Evolutionary conservation across 352 stramenopile genomes (phyloP).

Genomic region (Blastocystis sp.): DNA sequence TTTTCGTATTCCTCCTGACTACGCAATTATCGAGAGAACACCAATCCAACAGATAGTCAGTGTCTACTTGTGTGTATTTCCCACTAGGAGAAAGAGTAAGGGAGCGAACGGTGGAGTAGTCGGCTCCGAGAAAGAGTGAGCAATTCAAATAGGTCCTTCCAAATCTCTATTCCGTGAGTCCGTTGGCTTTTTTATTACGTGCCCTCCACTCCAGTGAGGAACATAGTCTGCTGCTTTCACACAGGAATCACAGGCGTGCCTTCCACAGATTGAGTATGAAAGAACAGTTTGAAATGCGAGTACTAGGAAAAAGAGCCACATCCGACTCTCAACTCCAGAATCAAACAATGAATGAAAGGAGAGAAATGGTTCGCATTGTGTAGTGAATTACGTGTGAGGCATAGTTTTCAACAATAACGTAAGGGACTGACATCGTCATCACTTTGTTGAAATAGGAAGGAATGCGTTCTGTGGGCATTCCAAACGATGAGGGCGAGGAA

Average conservation of each 20-base stretch:
- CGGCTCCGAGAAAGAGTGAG: slow-evolving; percentile 1
- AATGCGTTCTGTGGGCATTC: too few species aligned
- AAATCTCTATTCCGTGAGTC: not conserved
- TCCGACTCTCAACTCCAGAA: too few species aligned
- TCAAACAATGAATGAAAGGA: too few species aligned
- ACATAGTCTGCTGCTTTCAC: not conserved
- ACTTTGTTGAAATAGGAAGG: too few species aligned
- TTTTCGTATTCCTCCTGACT: slow-evolving; percentile 4
- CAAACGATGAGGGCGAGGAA: too few species aligned
- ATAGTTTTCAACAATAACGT: too few species aligned
- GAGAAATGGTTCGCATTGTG: too few species aligned
- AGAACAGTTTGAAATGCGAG: too few species aligned
- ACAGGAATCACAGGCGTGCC: slow-evolving; percentile 39
- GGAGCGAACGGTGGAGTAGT: slow-evolving; percentile 33
- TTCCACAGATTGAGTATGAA: slow-evolving; percentile 6
- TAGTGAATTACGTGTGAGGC: too few species aligned
- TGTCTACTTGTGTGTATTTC: not conserved
- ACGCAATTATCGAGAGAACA: not conserved
- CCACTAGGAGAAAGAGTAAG: not conserved
- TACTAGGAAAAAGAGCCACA: too few species aligned
- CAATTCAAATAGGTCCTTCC: slow-evolving; percentile 31
- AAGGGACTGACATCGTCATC: too few species aligned
- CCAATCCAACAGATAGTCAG: not conserved
- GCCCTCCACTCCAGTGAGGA: slow-evolving; percentile 4
- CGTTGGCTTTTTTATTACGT: not conserved